Evolutionary conservation across 345 rosid species (phyloP).

Genomic region (Carallia pectinifolia): DNA sequence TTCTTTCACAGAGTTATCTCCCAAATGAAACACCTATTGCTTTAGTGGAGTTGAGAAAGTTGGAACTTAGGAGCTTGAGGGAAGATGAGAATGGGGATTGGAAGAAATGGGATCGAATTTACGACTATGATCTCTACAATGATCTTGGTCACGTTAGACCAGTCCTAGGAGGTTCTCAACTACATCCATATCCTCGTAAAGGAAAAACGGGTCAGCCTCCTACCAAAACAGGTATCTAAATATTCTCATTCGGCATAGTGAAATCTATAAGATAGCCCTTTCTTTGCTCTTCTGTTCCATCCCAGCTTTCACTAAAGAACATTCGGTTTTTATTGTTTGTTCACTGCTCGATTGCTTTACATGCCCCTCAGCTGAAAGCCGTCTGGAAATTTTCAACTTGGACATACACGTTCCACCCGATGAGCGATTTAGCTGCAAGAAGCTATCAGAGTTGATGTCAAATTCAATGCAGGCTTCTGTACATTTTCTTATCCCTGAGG

Average conservation of each 20-base stretch:
- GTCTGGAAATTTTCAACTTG: constrained; percentile 29
- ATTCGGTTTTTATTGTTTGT: background rate
- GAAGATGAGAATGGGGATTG: constrained; percentile 45
- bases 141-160: constrained; percentile 52
- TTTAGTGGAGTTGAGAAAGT: constrained; percentile 36
- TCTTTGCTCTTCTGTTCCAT: background rate
- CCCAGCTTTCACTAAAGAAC: background rate
- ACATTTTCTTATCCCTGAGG: constrained; percentile 43
- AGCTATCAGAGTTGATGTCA: constrained; percentile 42
- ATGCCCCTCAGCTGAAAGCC: constrained; percentile 38
- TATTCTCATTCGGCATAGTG: background rate
- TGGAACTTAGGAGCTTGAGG: constrained; percentile 47
- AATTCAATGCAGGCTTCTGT: constrained; percentile 38
- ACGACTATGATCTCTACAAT: constrained; percentile 53
- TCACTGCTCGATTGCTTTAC: background rate
- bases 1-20: constrained; percentile 42
- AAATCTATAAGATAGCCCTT: constrained; percentile 2
- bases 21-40: constrained; percentile 47
- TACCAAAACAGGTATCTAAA: constrained; percentile 29
- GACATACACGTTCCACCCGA: constrained; percentile 58
- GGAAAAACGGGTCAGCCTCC: constrained; percentile 41
- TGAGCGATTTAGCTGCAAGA: constrained; percentile 51
- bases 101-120: constrained; percentile 54
- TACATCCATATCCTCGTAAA: constrained; percentile 56
- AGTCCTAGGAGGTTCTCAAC: constrained; percentile 45